Percentiles rank a stretch among this genome's conserved stretches.
Conservation (phyloP, 2,329 filamentous ascomycete genomes). For the Fusarium papillatum region DNA sequence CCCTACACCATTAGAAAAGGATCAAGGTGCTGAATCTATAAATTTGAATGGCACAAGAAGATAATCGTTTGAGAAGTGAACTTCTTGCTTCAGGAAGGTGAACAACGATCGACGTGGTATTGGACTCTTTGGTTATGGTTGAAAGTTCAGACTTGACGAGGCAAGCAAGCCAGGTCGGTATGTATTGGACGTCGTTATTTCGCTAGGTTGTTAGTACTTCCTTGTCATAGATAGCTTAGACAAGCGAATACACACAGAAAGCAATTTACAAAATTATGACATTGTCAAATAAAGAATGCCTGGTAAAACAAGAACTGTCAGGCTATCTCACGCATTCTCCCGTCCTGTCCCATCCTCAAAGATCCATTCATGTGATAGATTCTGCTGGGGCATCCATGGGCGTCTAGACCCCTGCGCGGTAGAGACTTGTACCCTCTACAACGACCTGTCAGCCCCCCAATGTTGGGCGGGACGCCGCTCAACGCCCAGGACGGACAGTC, state of each 20-base stretch:
- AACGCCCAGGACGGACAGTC: conserved; percentile 10
- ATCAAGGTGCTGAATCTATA: background rate
- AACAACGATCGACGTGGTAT: background rate
- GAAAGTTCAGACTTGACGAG: background rate
- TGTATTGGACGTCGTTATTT: background rate
- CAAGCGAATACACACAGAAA: background rate
- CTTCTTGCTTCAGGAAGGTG: background rate
- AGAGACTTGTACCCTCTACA: conserved; percentile 33
- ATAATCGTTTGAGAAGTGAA: background rate
- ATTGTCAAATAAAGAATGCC: background rate
- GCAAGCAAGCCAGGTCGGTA: background rate
- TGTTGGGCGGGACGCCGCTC: conserved; percentile 33
- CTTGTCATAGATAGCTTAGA: background rate
- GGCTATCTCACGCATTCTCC: background rate
- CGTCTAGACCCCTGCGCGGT: conserved; percentile 31
- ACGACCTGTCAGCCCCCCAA: conserved; percentile 6
- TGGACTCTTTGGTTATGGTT: background rate
- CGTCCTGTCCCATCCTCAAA: background rate
- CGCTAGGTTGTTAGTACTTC: background rate
- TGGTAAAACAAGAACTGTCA: background rate
- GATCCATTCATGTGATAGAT: conserved; percentile 38
- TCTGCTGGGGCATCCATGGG: conserved; percentile 33
- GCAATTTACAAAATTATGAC: background rate
- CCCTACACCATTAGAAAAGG: background rate
- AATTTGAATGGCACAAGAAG: background rate